phyloP scores from a whole-genome alignment of 202 grass and related monocot species.

The Schoenoplectus tabernaemontani region DNA sequence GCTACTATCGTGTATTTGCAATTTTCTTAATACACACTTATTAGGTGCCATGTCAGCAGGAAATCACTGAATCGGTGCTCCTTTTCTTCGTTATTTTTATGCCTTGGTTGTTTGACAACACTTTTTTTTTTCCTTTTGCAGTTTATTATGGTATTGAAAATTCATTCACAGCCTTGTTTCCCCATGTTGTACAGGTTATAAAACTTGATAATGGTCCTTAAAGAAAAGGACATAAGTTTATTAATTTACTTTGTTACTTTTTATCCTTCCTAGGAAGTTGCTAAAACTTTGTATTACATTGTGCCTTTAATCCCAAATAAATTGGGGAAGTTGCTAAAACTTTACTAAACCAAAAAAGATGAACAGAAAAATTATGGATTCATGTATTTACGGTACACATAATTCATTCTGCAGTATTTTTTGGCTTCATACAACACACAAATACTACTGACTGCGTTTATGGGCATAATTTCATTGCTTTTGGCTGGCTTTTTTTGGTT shows the following conservation, averaged over 20 bases:
- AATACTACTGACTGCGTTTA: conserved; percentile 80
- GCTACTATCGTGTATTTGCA: not conserved
- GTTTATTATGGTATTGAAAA: conserved; percentile 88
- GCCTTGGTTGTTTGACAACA: conserved; percentile 17
- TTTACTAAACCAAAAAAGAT: no score
- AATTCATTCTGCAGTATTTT: conserved; percentile 60
- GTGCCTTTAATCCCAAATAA: no score
- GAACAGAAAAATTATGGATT: no score
- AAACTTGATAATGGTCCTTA: not conserved
- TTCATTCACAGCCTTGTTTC: conserved; percentile 72
- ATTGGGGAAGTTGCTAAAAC: no score
- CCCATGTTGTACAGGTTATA: conserved; percentile 78
- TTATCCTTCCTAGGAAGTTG: not conserved
- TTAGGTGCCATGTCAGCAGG: not conserved
- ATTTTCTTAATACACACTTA: not conserved
- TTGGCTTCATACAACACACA: conserved; percentile 84
- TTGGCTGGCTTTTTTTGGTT: conserved; percentile 84
- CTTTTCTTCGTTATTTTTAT: not conserved
- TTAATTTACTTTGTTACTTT: not conserved
- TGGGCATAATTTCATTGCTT: conserved; percentile 75
- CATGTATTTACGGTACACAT: not conserved
- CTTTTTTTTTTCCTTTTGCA: conserved; percentile 32
- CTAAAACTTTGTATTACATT: no score
- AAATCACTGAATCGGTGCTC: not conserved
- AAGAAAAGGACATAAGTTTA: not conserved